Evolutionary conservation across 1,139 yeast genomes (phyloP).

Genomic region (Nakaseomyces bracarensis): DNA sequence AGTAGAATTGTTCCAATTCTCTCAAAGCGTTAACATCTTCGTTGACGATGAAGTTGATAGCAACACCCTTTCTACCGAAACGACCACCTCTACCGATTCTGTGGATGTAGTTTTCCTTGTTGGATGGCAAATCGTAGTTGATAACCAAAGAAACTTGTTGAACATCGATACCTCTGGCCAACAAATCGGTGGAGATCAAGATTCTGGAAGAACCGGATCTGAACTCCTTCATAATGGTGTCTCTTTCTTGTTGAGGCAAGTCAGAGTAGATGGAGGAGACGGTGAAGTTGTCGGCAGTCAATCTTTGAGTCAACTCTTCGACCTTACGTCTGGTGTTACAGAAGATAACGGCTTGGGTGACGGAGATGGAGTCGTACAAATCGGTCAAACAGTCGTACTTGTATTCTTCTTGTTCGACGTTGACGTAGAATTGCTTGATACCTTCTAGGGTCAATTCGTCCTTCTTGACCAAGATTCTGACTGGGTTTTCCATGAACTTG

Average conservation of each 20-base stretch:
- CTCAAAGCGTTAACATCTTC: slow-evolving; percentile 90
- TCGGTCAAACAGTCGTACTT: slow-evolving; percentile 95
- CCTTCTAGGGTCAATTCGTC: slow-evolving; percentile 98
- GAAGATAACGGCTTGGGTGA: slow-evolving; percentile 98
- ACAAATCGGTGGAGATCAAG: slow-evolving; percentile 91
- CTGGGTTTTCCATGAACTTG: slow-evolving; percentile 96
- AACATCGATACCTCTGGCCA: slow-evolving; percentile 99
- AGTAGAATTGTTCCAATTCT: slow-evolving; percentile 96
- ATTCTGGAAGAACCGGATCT: slow-evolving; percentile 98
- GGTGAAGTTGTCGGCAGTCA: slow-evolving; percentile 82
- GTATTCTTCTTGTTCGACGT: slow-evolving; percentile 87
- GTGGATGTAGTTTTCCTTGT: slow-evolving; percentile 97
- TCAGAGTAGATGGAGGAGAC: slow-evolving; percentile 98
- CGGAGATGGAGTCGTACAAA: slow-evolving; percentile 94
- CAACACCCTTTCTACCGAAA: slow-evolving; percentile 99
- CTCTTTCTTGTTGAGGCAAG: slow-evolving; percentile 94
- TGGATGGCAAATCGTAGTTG: slow-evolving; percentile 94
- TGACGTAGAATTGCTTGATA: slow-evolving; percentile 92
- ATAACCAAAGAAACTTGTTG: slow-evolving; percentile 98
- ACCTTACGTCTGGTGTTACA: slow-evolving; percentile 99
- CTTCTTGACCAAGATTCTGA: slow-evolving; percentile 93
- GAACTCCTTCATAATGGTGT: slow-evolving; percentile 96
- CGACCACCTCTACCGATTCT: slow-evolving; percentile 99
- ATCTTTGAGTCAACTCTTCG: slow-evolving; percentile 82
- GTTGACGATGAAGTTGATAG: slow-evolving; percentile 92